Conservation (phyloP, 805 yeast genomes). For the Lipomyces kockii region DNA sequence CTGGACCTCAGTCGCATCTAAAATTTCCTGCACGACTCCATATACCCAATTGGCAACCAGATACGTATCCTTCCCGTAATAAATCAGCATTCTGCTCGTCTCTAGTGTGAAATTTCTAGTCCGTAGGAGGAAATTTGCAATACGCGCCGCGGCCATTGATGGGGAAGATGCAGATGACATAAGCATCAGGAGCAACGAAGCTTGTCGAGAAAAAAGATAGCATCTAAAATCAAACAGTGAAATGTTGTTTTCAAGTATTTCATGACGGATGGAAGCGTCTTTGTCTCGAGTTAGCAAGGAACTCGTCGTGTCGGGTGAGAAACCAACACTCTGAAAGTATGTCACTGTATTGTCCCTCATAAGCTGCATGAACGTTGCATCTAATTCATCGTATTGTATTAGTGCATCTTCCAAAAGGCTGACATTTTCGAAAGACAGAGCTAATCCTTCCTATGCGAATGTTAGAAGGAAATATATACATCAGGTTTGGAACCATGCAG, state of each 20-base stretch:
- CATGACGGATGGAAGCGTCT: slow-evolving; percentile 38
- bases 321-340: slow-evolving; percentile 43
- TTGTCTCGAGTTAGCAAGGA: slow-evolving; percentile 35
- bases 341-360: slow-evolving; percentile 41
- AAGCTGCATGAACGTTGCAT: slow-evolving; percentile 43
- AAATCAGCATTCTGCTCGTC: slow-evolving; percentile 41
- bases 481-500: neutral
- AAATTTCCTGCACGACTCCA: slow-evolving; percentile 51
- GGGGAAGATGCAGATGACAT: slow-evolving; percentile 42
- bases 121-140: slow-evolving; percentile 44
- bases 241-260: slow-evolving; percentile 46
- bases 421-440: slow-evolving; percentile 58
- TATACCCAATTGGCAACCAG: slow-evolving; percentile 46
- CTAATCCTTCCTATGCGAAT: slow-evolving; percentile 51
- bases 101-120: slow-evolving; percentile 51
- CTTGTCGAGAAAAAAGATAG: slow-evolving; percentile 47
- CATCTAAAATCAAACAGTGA: slow-evolving; percentile 49
- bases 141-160: slow-evolving; percentile 42
- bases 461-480: neutral
- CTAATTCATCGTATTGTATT: slow-evolving; percentile 55
- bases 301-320: slow-evolving; percentile 33
- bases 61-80: slow-evolving; percentile 34
- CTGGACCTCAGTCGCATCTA: slow-evolving; percentile 41
- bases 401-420: slow-evolving; percentile 65
- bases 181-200: slow-evolving; percentile 43